Evolutionary conservation across 1,284 basidiomycete genomes (phyloP), one percentile per base, ranked within the genome.

Genomic region (Ganoderma sinense): DNA sequence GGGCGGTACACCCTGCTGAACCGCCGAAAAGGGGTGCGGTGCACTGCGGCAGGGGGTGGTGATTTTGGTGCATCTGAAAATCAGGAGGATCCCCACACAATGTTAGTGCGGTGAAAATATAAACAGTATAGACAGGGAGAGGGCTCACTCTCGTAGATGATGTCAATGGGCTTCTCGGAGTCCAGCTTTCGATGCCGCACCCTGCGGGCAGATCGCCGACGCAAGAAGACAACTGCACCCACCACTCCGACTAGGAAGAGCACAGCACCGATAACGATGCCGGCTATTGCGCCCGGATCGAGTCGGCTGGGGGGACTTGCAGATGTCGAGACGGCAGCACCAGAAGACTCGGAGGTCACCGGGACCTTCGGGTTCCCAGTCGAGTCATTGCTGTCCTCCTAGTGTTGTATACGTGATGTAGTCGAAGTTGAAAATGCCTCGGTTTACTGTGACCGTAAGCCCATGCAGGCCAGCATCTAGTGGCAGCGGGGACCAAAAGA

Each of bases 1-100:
- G 73, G 69, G n/a, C 73, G 67, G 60, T 71, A 70, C 40, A 74
- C 48, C 61, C 69, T 68, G 67, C 73, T 67, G 40, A 67, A 55
- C 23, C 63, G 65, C 20, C 73, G 56, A 26, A 72, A 62, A 0
- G 62, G 61, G 14, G 65, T 41, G 45, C 65, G 62, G 13, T 43
- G 64, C 1, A 43, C 66, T 56, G 59, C 45, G 51, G 26, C 45
- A 7, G 64, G 29, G 20, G 39, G 41, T 23, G 39, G 41, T 23
- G 40, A 60, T 39, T 36, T 60, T 3, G 39, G 58, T 36, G 33
- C 58, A 40, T 60, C 36, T 61, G n/a, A 16, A 61, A 29, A 56
- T 56, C 53, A 33, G 31, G 26, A 11, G 31, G 26, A 29, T 55
- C 53, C 3, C 5, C 53, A 14, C 16, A n/a, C 31, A 10, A 10